Percentiles rank a stretch among this genome's conserved stretches.
These are phyloP conservation scores for Malbranchea cinnamomea DNA, from an alignment of 2,329 filamentous ascomycete species.

Conservation along the genomic window DNA sequence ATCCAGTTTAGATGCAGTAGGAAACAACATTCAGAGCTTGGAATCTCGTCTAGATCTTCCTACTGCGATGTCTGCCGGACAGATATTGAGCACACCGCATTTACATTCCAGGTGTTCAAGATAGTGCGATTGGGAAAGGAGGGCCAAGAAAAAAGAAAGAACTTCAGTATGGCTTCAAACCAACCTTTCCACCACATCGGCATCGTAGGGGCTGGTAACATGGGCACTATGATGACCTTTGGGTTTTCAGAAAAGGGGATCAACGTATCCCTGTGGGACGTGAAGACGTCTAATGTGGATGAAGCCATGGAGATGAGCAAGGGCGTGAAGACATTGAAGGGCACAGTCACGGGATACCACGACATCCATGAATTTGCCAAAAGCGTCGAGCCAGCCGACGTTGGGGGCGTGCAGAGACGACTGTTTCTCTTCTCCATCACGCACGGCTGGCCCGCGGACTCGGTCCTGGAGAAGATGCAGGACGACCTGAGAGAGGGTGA, in stretches of 20 bases:
- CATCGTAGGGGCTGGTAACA: constrained; percentile 26
- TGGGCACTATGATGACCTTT: constrained; percentile 30
- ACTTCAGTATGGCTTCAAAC: no score
- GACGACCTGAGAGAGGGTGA: constrained; percentile 43
- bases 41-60: no score
- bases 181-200: constrained; percentile 23
- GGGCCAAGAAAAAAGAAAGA: no score
- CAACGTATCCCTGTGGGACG: constrained; percentile 27
- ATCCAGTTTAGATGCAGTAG: no score
- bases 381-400: constrained; percentile 18
- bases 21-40: no score
- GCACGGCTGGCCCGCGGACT: constrained; percentile 24
- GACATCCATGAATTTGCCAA: constrained; percentile 22
- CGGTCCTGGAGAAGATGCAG: constrained; percentile 25
- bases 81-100: no score
- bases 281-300: constrained; percentile 20
- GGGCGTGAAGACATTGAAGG: constrained; percentile 14
- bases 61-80: no score
- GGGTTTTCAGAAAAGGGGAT: constrained; percentile 25
- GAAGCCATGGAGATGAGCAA: constrained; percentile 15
- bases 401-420: constrained; percentile 13
- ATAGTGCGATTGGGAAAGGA: no score
- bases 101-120: no score
- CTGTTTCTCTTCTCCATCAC: constrained; percentile 28
- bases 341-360: constrained; percentile 20